phyloP scores from a whole-genome alignment of 2,329 filamentous ascomycete species.

The Trichoderma asperellum region DNA sequence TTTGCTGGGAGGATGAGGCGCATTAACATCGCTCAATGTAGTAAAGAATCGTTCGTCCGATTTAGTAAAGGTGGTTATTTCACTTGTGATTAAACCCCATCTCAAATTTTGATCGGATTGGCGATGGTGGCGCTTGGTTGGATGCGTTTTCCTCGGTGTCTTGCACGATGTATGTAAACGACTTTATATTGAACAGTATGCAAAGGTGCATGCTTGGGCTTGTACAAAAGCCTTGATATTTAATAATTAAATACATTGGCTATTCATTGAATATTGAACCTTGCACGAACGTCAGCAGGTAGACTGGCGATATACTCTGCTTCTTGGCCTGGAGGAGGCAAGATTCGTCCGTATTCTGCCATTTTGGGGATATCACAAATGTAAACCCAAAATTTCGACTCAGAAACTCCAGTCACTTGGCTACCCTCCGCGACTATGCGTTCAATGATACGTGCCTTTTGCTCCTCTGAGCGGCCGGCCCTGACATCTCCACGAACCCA shows the following conservation, averaged over 20 bases:
- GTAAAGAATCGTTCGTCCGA: background rate
- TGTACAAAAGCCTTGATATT: background rate
- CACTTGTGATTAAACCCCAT: background rate
- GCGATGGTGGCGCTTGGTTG: background rate
- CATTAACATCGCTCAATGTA: background rate
- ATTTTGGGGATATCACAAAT: background rate
- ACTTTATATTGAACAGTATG: background rate
- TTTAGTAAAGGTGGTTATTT: background rate
- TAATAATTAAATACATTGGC: background rate
- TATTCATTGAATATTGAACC: background rate
- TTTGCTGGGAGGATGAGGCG: background rate
- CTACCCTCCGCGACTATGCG: background rate
- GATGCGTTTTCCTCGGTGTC: background rate
- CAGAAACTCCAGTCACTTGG: background rate
- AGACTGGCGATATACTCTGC: background rate
- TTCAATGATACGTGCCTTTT: background rate
- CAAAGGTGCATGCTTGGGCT: background rate
- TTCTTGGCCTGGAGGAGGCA: background rate
- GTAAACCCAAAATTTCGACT: conserved; percentile 3
- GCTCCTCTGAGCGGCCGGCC: background rate
- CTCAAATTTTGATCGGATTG: background rate
- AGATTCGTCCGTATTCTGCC: background rate
- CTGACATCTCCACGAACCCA: background rate
- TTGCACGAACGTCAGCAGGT: background rate
- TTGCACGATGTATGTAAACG: background rate